Percentiles rank a stretch among this genome's conserved stretches.
Evolutionary conservation across 148 eudicot genomes (phyloP).

Genomic region (Fagopyrum esculentum): DNA sequence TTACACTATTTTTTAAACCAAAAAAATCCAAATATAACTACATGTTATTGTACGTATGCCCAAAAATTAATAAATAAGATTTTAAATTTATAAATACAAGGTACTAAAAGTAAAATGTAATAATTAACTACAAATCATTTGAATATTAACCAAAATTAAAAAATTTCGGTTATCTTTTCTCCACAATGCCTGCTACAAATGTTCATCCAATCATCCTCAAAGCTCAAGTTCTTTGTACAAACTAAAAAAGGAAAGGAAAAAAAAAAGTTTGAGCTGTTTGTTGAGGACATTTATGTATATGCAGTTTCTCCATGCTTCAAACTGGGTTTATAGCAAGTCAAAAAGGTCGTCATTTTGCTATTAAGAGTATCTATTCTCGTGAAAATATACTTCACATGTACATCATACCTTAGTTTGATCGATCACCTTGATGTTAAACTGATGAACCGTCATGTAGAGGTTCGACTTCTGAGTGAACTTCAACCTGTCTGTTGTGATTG

Average conservation of each 20-base stretch:
- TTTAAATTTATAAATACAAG: not conserved
- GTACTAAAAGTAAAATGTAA: not conserved
- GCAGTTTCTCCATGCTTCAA: not conserved
- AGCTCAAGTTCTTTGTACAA: not conserved
- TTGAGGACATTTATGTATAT: not conserved
- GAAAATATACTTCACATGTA: not conserved
- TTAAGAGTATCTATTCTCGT: not conserved
- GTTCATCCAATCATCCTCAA: not conserved
- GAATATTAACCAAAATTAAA: not conserved
- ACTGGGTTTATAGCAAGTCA: not conserved
- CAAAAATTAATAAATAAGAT: too few species aligned
- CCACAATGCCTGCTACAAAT: not conserved
- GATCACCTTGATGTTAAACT: constrained; percentile 15
- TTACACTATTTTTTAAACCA: too few species aligned
- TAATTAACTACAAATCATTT: not conserved
- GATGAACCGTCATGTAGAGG: constrained; percentile 51
- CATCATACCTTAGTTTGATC: not conserved
- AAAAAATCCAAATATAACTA: too few species aligned
- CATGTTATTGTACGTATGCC: too few species aligned
- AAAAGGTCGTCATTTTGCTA: not conserved
- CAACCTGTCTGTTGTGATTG: constrained; percentile 43
- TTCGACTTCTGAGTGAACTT: constrained; percentile 49
- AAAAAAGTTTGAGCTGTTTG: not conserved
- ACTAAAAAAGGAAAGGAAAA: too few species aligned
- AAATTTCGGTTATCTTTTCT: too few species aligned